Evolutionary conservation across 306 rosid species (phyloP).

Genomic region (Cucurbita moschata): DNA sequence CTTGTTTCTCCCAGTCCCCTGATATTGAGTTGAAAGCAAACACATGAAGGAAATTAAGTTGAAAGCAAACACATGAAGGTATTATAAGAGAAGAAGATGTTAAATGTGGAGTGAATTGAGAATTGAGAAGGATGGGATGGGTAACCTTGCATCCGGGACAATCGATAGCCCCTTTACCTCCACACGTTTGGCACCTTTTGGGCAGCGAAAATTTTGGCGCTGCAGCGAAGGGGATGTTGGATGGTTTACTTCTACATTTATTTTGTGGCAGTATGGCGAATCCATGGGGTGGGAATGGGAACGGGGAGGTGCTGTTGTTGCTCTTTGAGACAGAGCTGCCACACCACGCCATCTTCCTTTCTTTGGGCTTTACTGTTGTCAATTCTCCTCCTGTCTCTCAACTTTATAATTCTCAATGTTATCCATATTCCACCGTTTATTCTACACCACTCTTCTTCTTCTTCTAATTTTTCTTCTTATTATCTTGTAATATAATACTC

Average conservation of each 20-base stretch:
- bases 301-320: background rate
- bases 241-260: background rate
- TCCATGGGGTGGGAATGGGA: background rate
- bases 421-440: background rate
- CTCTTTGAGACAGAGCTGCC: background rate
- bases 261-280: background rate
- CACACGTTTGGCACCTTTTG: conserved; percentile 32
- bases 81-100: too few relatives aligned
- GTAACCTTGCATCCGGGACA: conserved; percentile 79
- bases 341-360: background rate
- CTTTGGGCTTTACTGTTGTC: background rate
- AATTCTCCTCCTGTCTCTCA: background rate
- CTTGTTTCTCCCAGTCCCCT: conserved; percentile 82
- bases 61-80: too few relatives aligned
- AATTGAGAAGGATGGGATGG: background rate
- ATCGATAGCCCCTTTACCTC: conserved; percentile 65
- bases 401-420: background rate
- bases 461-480: too few relatives aligned
- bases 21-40: background rate
- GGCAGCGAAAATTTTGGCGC: background rate
- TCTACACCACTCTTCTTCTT: background rate
- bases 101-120: too few relatives aligned
- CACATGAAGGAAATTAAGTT: background rate
- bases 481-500: too few relatives aligned
- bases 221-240: background rate